Evolutionary conservation across 257 asterid species (phyloP).

Genomic region (Linderniella brevidens): DNA sequence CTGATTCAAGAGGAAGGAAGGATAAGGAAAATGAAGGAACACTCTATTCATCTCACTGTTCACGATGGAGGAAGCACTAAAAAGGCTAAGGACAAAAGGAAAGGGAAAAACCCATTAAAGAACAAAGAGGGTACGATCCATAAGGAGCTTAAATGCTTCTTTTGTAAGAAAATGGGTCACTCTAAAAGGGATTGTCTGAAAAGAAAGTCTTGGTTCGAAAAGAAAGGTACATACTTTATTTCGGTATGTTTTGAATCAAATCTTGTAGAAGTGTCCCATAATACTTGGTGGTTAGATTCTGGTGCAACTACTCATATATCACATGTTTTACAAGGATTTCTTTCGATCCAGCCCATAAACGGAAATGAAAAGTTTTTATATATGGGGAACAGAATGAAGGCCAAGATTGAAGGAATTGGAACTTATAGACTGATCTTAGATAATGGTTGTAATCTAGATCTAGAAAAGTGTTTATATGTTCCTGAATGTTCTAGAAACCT

Average conservation of each 20-base stretch:
- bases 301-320: no score
- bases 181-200: background rate
- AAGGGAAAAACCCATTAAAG: background rate
- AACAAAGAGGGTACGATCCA: background rate
- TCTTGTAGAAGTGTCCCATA: no score
- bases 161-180: background rate
- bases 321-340: no score
- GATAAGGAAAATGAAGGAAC: constrained; percentile 1
- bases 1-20: constrained; percentile 1
- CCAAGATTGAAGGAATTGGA: no score
- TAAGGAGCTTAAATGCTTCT: background rate
- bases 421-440: no score
- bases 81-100: no score
- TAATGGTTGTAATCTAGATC: no score
- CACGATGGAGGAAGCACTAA: background rate
- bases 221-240: no score
- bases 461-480: no score
- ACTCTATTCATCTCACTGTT: background rate
- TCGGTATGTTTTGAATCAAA: no score
- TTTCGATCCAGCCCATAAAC: background rate
- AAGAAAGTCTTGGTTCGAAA: background rate
- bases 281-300: no score
- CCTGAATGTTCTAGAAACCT: no score
- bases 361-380: background rate
- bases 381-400: background rate